A percentile compares a stretch with the other conserved stretches of the same genome.
These are phyloP conservation scores for Flaveria sonorensis DNA, from an alignment of 129 eudicot genomes.

Conservation along the genomic window DNA sequence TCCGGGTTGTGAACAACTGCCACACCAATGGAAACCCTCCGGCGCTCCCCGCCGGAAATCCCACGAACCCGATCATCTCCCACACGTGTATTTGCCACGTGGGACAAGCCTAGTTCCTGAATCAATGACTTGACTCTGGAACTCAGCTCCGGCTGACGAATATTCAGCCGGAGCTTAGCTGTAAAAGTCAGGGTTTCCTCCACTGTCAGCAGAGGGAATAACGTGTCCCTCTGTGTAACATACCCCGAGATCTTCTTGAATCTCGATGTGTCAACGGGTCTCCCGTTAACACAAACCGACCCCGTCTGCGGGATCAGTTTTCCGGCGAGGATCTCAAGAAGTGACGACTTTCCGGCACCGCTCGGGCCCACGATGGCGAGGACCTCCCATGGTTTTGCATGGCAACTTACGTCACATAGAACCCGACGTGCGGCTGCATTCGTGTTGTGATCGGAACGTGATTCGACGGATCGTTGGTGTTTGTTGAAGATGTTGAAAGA, in stretches of 20 bases:
- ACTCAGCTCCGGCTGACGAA: constrained; percentile 43
- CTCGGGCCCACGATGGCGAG: constrained; percentile 98
- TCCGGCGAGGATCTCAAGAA: constrained; percentile 92
- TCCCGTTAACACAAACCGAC: constrained; percentile 51
- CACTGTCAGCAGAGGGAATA: constrained; percentile 91
- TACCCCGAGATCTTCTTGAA: constrained; percentile 80
- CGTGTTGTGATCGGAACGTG: background rate
- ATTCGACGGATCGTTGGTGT: background rate
- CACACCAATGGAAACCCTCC: constrained; percentile 89
- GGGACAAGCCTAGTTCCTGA: constrained; percentile 71
- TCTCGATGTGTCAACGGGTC: constrained; percentile 52
- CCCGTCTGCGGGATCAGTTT: constrained; percentile 62
- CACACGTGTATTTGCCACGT: constrained; percentile 67
- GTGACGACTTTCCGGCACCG: constrained; percentile 93
- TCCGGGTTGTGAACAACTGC: constrained; percentile 94
- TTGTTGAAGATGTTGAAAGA: constrained; percentile 34
- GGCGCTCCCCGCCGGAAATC: constrained; percentile 94
- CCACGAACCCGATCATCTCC: constrained; percentile 82
- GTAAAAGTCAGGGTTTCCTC: constrained; percentile 79
- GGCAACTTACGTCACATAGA: constrained; percentile 63
- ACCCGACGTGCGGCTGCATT: constrained; percentile 50
- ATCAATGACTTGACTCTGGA: constrained; percentile 62
- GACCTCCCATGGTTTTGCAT: constrained; percentile 87
- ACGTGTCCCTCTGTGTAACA: constrained; percentile 79
- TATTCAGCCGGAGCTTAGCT: constrained; percentile 63